These are phyloP conservation scores for Excoecaria cochinchinensis DNA, from an alignment of 345 rosid genomes.

Conservation along the genomic window DNA sequence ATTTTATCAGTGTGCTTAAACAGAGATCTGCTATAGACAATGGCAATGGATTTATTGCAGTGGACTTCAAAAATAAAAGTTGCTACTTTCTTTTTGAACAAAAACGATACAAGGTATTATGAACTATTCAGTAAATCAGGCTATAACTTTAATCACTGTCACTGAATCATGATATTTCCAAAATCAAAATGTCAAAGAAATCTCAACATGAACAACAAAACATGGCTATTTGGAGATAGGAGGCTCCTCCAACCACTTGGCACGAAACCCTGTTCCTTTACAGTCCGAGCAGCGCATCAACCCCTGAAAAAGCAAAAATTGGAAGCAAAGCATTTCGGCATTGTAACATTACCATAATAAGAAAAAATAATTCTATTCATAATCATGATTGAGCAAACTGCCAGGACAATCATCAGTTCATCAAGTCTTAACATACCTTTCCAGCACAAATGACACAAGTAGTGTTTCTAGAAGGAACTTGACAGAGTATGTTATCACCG, in stretches of 20 bases:
- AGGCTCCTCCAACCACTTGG: conserved; percentile 87
- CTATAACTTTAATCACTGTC: not conserved
- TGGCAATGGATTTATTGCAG: too few relatives aligned
- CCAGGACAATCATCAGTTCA: not conserved
- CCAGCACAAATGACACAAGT: conserved; percentile 82
- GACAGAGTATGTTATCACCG: conserved; percentile 91
- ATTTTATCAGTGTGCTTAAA: too few relatives aligned
- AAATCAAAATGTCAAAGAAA: not conserved
- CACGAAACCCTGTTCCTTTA: conserved; percentile 96
- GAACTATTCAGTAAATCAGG: not conserved
- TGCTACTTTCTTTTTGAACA: too few relatives aligned
- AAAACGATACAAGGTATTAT: not conserved
- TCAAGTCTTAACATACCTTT: conserved; percentile 42
- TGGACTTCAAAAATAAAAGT: too few relatives aligned
- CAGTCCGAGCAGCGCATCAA: conserved; percentile 64
- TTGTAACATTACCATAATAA: not conserved
- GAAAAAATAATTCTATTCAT: too few relatives aligned
- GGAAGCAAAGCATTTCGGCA: not conserved
- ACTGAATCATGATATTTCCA: not conserved
- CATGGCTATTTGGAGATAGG: conserved; percentile 42
- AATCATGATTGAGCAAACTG: not conserved
- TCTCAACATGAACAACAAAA: conserved; percentile 1
- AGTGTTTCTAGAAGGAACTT: conserved; percentile 87
- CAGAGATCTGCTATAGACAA: too few relatives aligned
- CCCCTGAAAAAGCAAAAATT: conserved; percentile 48